Evolutionary conservation across 257 asterid genomes (phyloP).

Genomic region (Paulownia fortunei): DNA sequence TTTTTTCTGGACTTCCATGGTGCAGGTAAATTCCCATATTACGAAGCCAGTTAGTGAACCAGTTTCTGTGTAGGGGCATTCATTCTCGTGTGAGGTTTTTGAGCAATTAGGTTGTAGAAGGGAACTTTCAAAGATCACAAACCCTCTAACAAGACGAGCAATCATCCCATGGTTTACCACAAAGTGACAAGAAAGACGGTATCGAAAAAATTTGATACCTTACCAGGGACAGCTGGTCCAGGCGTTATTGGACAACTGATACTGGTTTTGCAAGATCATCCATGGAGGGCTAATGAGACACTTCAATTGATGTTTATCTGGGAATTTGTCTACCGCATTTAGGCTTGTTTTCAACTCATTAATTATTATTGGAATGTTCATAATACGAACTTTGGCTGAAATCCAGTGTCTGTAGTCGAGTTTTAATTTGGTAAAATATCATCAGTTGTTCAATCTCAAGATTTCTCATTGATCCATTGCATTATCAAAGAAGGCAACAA

Average conservation of each 20-base stretch:
- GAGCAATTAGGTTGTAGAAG: neutral
- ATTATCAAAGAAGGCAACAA: neutral
- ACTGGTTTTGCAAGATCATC: neutral
- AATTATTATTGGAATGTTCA: neutral
- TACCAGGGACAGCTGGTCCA: neutral
- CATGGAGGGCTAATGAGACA: neutral
- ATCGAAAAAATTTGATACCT: neutral
- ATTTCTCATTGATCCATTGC: neutral
- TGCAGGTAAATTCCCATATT: constrained; percentile 35
- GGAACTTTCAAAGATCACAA: neutral
- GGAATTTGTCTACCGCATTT: neutral
- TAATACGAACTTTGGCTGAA: neutral
- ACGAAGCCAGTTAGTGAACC: constrained; percentile 35
- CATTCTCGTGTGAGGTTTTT: neutral
- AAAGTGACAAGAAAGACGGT: neutral
- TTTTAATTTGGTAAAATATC: neutral
- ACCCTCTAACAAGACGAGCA: neutral
- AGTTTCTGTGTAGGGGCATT: constrained; percentile 30
- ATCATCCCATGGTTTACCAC: neutral
- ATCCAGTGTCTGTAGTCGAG: neutral
- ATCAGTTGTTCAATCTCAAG: neutral
- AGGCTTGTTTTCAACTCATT: neutral
- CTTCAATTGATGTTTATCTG: neutral
- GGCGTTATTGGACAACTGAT: neutral
- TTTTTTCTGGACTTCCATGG: neutral